Conservation (phyloP, 192 early-diverging fungal genomes). For the Coemansia asiatica region DNA sequence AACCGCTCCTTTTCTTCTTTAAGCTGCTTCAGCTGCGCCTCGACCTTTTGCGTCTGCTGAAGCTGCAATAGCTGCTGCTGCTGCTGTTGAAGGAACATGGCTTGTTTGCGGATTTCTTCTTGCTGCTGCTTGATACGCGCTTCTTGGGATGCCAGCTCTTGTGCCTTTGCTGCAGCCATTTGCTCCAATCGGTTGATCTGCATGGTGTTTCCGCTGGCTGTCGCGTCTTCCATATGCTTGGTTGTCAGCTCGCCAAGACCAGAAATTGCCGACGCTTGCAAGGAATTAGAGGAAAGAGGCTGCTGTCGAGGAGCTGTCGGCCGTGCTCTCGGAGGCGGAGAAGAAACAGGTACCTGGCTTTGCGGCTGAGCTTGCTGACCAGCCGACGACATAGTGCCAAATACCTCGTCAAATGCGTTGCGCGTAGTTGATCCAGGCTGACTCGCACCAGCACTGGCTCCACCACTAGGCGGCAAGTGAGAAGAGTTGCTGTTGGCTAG, state of each 20-base stretch:
- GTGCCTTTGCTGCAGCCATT: conserved; percentile 41
- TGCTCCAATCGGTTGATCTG: conserved; percentile 42
- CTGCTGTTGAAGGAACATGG: conserved; percentile 48
- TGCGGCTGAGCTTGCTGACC: conserved; percentile 4
- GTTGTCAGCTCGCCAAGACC: conserved; percentile 34
- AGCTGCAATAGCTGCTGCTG: conserved; percentile 51
- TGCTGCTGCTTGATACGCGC: conserved; percentile 43
- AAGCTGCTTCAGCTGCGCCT: conserved; percentile 50
- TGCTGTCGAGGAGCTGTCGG: conserved; percentile 24
- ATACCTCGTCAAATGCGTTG: conserved; percentile 35
- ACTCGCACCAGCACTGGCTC: neutral
- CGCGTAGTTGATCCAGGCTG: conserved; percentile 9
- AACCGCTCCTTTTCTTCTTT: conserved; percentile 46
- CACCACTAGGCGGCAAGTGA: neutral
- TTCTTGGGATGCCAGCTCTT: conserved; percentile 50
- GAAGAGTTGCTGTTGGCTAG: neutral
- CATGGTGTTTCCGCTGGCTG: conserved; percentile 50
- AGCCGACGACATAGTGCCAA: conserved; percentile 13
- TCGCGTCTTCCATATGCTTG: conserved; percentile 38
- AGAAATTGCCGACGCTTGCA: neutral
- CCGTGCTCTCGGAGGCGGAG: conserved; percentile 29
- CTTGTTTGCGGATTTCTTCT: conserved; percentile 50
- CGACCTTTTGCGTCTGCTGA: conserved; percentile 55
- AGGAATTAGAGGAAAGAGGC: neutral
- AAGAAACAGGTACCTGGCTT: neutral